Percentiles rank a stretch among this genome's conserved stretches.
phyloP scores from a whole-genome alignment of 495 filamentous ascomycete genomes.

The Penicillium nucicola region DNA sequence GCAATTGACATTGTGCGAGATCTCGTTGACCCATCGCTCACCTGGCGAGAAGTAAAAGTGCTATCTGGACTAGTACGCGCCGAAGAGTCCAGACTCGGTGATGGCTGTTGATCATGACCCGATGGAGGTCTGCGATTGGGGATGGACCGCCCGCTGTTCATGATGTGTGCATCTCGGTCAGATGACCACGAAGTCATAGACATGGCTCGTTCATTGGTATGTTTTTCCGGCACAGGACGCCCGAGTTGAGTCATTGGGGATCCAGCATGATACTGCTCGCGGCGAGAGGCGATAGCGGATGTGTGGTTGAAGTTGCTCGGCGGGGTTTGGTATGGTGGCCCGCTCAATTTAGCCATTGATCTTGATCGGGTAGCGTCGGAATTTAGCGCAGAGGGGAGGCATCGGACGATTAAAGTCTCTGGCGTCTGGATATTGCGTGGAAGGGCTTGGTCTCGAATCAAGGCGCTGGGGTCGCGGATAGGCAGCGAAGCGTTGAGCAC shows the following conservation, averaged over 20 bases:
- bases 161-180: constrained; percentile 81
- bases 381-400: constrained; percentile 69
- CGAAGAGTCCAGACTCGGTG: constrained; percentile 23
- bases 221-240: constrained; percentile 82
- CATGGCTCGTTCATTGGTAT: constrained; percentile 86
- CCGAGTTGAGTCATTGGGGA: constrained; percentile 83
- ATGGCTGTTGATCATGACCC: constrained; percentile 30
- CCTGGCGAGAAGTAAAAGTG: constrained; percentile 33
- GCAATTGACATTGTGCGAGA: constrained; percentile 85
- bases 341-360: constrained; percentile 75
- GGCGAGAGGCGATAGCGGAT: constrained; percentile 70
- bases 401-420: constrained; percentile 48
- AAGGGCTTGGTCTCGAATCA: constrained; percentile 63
- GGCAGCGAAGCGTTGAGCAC: constrained; percentile 43
- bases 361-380: constrained; percentile 70
- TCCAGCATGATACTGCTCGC: constrained; percentile 63
- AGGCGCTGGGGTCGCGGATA: constrained; percentile 67
- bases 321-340: constrained; percentile 62
- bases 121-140: constrained; percentile 62
- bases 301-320: constrained; percentile 63
- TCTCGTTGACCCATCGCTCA: constrained; percentile 41
- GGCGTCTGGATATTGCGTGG: constrained; percentile 51
- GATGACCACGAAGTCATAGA: constrained; percentile 84
- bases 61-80: constrained; percentile 15
- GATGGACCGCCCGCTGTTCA: constrained; percentile 81